Evolutionary conservation across 75 land plant genomes (phyloP).

Genomic region (Azolla pinnata): DNA sequence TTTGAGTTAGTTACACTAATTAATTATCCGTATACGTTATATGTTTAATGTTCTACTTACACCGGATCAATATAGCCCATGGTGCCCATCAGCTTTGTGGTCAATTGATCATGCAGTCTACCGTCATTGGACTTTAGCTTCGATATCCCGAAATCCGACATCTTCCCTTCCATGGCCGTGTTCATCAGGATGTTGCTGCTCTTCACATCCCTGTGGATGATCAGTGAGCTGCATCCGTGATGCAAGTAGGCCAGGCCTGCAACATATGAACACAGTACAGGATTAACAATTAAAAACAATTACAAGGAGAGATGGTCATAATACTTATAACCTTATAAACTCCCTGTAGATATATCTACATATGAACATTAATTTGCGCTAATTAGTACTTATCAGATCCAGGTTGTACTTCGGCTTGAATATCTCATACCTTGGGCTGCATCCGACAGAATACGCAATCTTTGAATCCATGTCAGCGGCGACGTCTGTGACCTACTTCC

Average conservation of each 20-base stretch:
- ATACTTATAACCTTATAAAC: not conserved
- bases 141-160: too few relatives aligned
- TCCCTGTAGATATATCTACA: not conserved
- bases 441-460: slow-evolving; percentile 6
- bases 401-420: not conserved
- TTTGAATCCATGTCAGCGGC: slow-evolving; percentile 9
- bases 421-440: slow-evolving; percentile 18
- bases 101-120: not conserved
- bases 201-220: too few relatives aligned
- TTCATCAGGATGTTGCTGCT: slow-evolving; percentile 8
- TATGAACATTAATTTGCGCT: too few relatives aligned
- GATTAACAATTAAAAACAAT: too few relatives aligned
- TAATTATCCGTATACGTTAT: too few relatives aligned
- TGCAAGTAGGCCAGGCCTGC: slow-evolving; percentile 11
- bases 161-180: not conserved
- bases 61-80: slow-evolving; percentile 12
- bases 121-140: not conserved
- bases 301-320: too few relatives aligned
- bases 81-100: slow-evolving; percentile 1
- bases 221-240: not conserved
- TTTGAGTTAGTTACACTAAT: too few relatives aligned
- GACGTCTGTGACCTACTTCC: not conserved
- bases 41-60: too few relatives aligned
- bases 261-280: too few relatives aligned
- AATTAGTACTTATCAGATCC: not conserved